Percentiles rank a stretch among this genome's conserved stretches.
These are phyloP conservation scores for Penicillium sp. DNA, from an alignment of 2,329 filamentous ascomycete genomes.

Conservation along the genomic window DNA sequence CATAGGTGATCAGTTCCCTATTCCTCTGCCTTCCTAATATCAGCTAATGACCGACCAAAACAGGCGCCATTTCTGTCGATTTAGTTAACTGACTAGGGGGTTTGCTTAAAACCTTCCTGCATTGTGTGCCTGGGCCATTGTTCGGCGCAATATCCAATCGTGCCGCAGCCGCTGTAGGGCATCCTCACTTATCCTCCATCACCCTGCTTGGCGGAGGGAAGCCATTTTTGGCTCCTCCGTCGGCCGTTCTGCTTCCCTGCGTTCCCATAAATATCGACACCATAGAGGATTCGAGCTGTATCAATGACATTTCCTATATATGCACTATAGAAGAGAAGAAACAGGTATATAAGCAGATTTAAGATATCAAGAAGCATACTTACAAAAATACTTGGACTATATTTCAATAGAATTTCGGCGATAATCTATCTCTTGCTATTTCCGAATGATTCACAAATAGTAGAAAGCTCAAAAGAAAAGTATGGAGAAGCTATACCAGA, in stretches of 20 bases:
- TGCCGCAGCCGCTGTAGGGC: not conserved
- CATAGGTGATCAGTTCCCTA: too few relatives aligned
- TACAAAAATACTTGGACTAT: constrained; percentile 16
- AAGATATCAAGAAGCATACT: constrained; percentile 17
- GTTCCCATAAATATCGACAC: constrained; percentile 15
- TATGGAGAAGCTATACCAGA: constrained; percentile 9
- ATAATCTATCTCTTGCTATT: constrained; percentile 3
- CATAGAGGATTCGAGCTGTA: constrained; percentile 26
- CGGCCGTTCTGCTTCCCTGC: not conserved
- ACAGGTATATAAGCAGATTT: constrained; percentile 15
- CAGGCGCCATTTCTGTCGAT: too few relatives aligned
- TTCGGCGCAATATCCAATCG: not conserved
- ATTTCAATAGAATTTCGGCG: constrained; percentile 12
- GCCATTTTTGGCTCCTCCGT: not conserved
- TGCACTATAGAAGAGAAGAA: constrained; percentile 19
- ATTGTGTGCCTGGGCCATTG: not conserved
- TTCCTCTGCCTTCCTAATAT: too few relatives aligned
- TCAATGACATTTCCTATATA: constrained; percentile 25
- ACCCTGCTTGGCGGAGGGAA: not conserved
- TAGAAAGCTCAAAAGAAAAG: constrained; percentile 9
- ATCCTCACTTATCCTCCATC: not conserved
- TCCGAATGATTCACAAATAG: constrained; percentile 6
- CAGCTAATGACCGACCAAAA: too few relatives aligned
- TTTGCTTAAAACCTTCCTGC: too few relatives aligned
- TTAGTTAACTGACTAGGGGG: too few relatives aligned